Evolutionary conservation across 495 filamentous ascomycete species (phyloP), one percentile per base, ranked within the genome.

Genomic region (Pseudoneurospora amorphoporcata): DNA sequence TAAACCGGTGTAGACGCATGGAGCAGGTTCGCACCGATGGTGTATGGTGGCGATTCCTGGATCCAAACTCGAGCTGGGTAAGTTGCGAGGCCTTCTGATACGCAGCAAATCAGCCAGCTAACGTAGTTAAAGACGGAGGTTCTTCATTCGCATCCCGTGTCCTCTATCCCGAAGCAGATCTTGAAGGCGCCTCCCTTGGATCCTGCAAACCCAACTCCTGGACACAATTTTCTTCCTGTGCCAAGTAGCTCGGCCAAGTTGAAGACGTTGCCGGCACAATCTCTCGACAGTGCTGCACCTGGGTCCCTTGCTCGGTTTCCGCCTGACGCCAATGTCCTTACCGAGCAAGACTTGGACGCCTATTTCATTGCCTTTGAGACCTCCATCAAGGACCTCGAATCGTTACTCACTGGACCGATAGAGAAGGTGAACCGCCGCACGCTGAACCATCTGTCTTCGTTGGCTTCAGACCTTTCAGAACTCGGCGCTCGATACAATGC

Each of bases 1-100:
- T 99, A 40, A 98, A 99, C 77, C 87, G 95, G 40, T 99, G 95
- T 81, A 87, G 93, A 61, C 86, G 87, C 73, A 98, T 98, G 95
- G 92, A 94, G 77, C 93, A 97, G 72, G 90, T 99, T 43, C 88
- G 92, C 39, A 92, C 96, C 72, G 96, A 98, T 79, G 95, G 94
- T 8, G 94, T 98, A 16, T 97, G 94, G 89, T 97, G 95, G 93
- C 92, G 93, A 73, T 99, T 99, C 78, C 85, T 99, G 12, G 95
- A 99, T 77, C 95, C 95, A 4, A 98, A 99, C 80, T 93, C 94
- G 23, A 99, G 95, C 90, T 99, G 95, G 95, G 94, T 98, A 87
- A 43, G 86, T 82, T 39, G 4, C n/a, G 23, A 19, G 3, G 3
- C 53, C 29, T 37, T 35, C 16, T 8, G 53, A 35, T 71, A 39